These are phyloP conservation scores for Acanthamoeba culbertsoni DNA, from an alignment of 208 protist genomes.

Conservation along the genomic window DNA sequence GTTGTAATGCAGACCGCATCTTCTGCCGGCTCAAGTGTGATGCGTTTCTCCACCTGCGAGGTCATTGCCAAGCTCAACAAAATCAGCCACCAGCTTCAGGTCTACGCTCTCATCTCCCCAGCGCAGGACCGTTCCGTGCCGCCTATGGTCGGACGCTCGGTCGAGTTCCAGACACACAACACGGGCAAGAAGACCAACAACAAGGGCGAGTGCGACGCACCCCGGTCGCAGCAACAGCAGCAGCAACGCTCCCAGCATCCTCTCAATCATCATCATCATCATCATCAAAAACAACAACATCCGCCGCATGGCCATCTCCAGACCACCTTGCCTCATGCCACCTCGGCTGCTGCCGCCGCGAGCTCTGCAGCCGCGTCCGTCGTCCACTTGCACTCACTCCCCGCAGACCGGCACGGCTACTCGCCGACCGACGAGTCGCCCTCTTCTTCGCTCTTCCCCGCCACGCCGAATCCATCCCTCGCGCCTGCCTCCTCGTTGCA, in stretches of 20 bases:
- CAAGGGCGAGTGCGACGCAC: background rate
- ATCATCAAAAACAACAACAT: too few species aligned
- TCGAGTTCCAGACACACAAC: constrained; percentile 36
- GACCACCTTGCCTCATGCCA: too few species aligned
- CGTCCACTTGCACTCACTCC: too few species aligned
- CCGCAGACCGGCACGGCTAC: too few species aligned
- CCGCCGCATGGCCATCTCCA: too few species aligned
- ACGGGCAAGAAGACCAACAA: constrained; percentile 47
- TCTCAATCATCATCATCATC: background rate
- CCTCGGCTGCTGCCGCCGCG: too few species aligned
- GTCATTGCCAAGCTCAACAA: constrained; percentile 4
- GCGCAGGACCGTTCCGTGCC: background rate
- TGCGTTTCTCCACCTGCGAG: background rate
- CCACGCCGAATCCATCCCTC: too few species aligned
- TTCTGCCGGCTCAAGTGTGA: background rate
- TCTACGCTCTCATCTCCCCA: background rate
- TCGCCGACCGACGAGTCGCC: too few species aligned
- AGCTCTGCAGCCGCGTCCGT: too few species aligned
- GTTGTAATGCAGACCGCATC: background rate
- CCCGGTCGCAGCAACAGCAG: background rate
- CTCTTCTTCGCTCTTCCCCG: too few species aligned
- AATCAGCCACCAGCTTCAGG: background rate
- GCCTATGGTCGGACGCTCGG: background rate
- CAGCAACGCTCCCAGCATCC: background rate
- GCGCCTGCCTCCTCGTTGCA: too few species aligned